Conservation (phyloP, 2,329 filamentous ascomycete species). For the Aspergillus sp. region DNA sequence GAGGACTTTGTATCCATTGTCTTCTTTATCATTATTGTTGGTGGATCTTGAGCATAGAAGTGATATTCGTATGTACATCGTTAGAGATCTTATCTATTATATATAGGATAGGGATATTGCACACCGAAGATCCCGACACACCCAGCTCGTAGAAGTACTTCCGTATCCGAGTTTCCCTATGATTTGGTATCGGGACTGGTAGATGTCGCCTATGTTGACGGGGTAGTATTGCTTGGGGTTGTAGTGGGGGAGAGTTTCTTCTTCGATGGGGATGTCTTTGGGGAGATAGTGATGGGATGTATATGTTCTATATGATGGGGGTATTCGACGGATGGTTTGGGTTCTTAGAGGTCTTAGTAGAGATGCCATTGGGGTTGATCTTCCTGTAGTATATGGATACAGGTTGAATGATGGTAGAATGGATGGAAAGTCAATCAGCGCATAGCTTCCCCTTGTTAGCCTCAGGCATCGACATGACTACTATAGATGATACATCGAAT, state of each 20-base stretch:
- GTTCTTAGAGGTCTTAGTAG: too few relatives aligned
- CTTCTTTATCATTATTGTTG: too few relatives aligned
- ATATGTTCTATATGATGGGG: too few relatives aligned
- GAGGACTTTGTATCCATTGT: constrained; percentile 30
- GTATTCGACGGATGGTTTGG: too few relatives aligned
- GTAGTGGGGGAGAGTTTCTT: constrained; percentile 40
- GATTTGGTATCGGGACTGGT: constrained; percentile 39
- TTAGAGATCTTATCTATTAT: background rate
- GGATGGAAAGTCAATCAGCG: too few relatives aligned
- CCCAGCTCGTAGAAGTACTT: constrained; percentile 47
- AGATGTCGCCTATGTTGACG: constrained; percentile 41
- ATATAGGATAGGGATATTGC: background rate
- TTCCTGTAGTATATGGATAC: too few relatives aligned
- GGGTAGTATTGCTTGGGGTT: constrained; percentile 41
- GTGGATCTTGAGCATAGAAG: too few relatives aligned
- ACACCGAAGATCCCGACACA: constrained; percentile 42
- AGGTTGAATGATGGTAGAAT: too few relatives aligned
- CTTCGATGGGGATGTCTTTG: constrained; percentile 3
- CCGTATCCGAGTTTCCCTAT: constrained; percentile 46
- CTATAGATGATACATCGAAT: too few relatives aligned
- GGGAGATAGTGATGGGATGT: background rate
- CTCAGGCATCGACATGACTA: background rate
- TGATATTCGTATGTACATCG: background rate
- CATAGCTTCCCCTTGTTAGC: background rate
- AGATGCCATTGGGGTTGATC: too few relatives aligned